A percentile compares a stretch with the other conserved stretches of the same genome.
Conservation (phyloP, 805 yeast species). For the Saturnispora quitensis region DNA sequence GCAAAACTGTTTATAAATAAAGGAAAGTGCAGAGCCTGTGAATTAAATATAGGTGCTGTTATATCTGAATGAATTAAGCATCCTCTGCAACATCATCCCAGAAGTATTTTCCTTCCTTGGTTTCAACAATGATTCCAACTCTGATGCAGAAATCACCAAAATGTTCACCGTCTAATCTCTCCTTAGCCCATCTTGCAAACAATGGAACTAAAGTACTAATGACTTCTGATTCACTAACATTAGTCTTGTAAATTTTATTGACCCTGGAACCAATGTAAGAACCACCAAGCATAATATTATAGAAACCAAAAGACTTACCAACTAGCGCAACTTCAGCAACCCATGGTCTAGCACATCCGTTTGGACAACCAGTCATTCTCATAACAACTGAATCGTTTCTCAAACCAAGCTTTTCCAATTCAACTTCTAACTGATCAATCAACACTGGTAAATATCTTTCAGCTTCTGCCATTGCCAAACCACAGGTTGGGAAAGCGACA, state of each 20-base stretch:
- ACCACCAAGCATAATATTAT: constrained; percentile 92
- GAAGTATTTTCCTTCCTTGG: constrained; percentile 85
- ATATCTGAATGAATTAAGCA: not conserved
- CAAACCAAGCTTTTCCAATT: constrained; percentile 83
- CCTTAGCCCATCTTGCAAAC: constrained; percentile 90
- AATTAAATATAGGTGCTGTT: not conserved
- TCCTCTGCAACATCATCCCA: constrained; percentile 89
- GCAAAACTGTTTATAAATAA: constrained; percentile 9
- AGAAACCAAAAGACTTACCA: constrained; percentile 91
- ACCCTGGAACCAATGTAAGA: constrained; percentile 90
- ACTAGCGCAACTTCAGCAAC: constrained; percentile 91
- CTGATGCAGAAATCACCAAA: constrained; percentile 91
- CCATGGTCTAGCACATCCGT: constrained; percentile 99
- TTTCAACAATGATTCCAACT: constrained; percentile 79
- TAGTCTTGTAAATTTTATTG: constrained; percentile 80
- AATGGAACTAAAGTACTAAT: constrained; percentile 68
- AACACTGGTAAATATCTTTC: constrained; percentile 85
- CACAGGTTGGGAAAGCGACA: constrained; percentile 98
- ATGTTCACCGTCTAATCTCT: constrained; percentile 84
- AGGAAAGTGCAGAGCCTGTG: not conserved
- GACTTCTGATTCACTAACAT: constrained; percentile 86
- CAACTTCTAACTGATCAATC: constrained; percentile 72
- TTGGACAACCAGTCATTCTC: constrained; percentile 99
- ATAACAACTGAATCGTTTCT: constrained; percentile 90
- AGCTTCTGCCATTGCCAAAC: constrained; percentile 97